phyloP scores from a whole-genome alignment of 441 rosid species.

The Erodium trifolium region DNA sequence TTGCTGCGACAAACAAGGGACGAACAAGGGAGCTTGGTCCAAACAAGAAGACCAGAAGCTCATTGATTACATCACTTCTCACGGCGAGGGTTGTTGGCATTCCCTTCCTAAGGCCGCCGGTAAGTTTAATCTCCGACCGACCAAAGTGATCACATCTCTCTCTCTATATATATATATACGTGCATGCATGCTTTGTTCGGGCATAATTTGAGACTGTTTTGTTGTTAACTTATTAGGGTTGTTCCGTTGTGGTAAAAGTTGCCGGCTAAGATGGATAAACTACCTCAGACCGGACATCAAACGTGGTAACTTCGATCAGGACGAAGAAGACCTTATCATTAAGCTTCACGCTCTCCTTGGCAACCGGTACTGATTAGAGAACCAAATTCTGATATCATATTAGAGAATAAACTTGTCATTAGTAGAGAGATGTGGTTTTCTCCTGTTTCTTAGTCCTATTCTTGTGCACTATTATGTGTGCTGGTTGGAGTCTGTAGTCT shows the following conservation, averaged over 20 bases:
- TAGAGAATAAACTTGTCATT: too few relatives aligned
- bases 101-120: conserved; percentile 38
- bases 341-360: conserved; percentile 46
- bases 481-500: too few relatives aligned
- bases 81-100: conserved; percentile 40
- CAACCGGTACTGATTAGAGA: conserved; percentile 25
- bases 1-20: conserved; percentile 35
- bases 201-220: background rate
- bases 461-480: too few relatives aligned
- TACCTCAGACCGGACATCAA: conserved; percentile 38
- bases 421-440: too few relatives aligned
- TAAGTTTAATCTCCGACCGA: background rate
- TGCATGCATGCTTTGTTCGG: too few relatives aligned
- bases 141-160: too few relatives aligned
- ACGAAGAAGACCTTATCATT: conserved; percentile 41
- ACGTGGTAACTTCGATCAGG: conserved; percentile 32
- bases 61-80: conserved; percentile 25
- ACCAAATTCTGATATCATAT: too few relatives aligned
- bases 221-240: conserved; percentile 19
- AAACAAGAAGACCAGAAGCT: conserved; percentile 37
- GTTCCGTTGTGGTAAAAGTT: conserved; percentile 38
- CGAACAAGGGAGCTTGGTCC: conserved; percentile 40
- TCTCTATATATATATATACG: too few relatives aligned
- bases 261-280: conserved; percentile 14
- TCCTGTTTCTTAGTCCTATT: too few relatives aligned